Evolutionary conservation across 129 eudicot genomes (phyloP), one percentile per base, ranked within the genome.

Genomic region (Ambrosia trifida): DNA sequence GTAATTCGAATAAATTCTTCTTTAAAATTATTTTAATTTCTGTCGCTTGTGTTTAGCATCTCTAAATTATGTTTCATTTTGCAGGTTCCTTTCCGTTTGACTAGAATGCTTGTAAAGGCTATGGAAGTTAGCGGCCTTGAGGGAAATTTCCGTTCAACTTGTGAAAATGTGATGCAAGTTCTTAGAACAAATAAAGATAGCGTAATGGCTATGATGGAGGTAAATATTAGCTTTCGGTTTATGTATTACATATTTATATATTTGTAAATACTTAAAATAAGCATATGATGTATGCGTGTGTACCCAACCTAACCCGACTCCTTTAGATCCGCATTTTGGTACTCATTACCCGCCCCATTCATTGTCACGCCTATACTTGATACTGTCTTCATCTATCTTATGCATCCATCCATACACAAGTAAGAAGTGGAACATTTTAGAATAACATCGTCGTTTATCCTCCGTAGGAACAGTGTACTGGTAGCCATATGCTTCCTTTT

Each of bases 151-250:
- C 99, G 96, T 59, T 90, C 96, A 58, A 95, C 99, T 11, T 95
- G 99, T 72, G 97, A 95, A 79, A 95, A 85, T 80, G 99, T 95
- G 76, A 95, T 95, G 99, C 97, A 95, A 83, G 99, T 95, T 67
- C 87, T 95, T 62, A 84, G 99, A 67, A 83, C 97, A 20, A 79
- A 95, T 72, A 95, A 84, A 82, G 91, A 95, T 46, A 88, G 99
- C 68, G 99, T 95, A 46, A 95, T 95, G 99, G 99, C 99, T 52
- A 90, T 95, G 99, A 95, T 95, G 99, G 99, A 95, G 99, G 99
- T 94, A 83, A 11, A 17, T 14, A 35, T 69, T 75, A 51, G 28
- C 2, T 40, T 36, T 68, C 56, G 8, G 43, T 38, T 38, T 38
- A 5, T 38, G 43, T 38, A 38, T 38, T 38, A 38, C 8, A 38